These are phyloP conservation scores for Fusarium clavum DNA, from an alignment of 2,329 filamentous ascomycete species.

Conservation along the genomic window DNA sequence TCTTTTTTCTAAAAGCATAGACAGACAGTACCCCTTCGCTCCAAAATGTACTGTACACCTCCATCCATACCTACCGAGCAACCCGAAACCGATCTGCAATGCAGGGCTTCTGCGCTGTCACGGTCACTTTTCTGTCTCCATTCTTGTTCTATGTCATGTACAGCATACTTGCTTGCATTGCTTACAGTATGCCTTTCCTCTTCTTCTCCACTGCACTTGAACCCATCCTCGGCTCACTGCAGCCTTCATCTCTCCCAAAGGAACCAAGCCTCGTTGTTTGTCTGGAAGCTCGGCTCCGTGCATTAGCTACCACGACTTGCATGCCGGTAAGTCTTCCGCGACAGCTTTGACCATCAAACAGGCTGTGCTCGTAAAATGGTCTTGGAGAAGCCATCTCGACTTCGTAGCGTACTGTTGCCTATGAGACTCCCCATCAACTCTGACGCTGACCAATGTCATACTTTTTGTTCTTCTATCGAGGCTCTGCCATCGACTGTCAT, in stretches of 20 bases:
- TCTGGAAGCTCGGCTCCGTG: conserved; percentile 28
- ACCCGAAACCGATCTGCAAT: conserved; percentile 32
- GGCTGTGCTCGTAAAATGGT: conserved; percentile 31
- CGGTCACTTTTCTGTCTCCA: background rate
- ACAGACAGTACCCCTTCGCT: background rate
- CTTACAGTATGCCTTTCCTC: background rate
- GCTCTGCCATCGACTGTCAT: conserved; percentile 14
- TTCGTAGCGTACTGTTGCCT: background rate
- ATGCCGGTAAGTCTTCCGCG: conserved; percentile 28
- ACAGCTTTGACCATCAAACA: conserved; percentile 15
- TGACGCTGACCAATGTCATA: conserved; percentile 6
- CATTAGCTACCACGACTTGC: conserved; percentile 21
- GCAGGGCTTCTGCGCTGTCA: conserved; percentile 17
- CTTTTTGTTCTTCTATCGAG: conserved; percentile 9
- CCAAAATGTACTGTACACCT: background rate
- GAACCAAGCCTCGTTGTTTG: conserved; percentile 21
- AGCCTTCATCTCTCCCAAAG: conserved; percentile 7
- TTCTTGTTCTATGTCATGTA: conserved; percentile 1
- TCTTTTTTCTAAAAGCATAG: background rate
- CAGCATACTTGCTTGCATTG: conserved; percentile 2
- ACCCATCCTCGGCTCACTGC: conserved; percentile 15
- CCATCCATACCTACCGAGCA: conserved; percentile 27
- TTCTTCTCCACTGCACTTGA: conserved; percentile 18
- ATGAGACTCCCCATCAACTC: background rate
- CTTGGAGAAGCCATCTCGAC: background rate